Percentiles rank a stretch among this genome's conserved stretches.
Conservation (phyloP, 2,329 filamentous ascomycete genomes). For the Colletotrichum limetticola region DNA sequence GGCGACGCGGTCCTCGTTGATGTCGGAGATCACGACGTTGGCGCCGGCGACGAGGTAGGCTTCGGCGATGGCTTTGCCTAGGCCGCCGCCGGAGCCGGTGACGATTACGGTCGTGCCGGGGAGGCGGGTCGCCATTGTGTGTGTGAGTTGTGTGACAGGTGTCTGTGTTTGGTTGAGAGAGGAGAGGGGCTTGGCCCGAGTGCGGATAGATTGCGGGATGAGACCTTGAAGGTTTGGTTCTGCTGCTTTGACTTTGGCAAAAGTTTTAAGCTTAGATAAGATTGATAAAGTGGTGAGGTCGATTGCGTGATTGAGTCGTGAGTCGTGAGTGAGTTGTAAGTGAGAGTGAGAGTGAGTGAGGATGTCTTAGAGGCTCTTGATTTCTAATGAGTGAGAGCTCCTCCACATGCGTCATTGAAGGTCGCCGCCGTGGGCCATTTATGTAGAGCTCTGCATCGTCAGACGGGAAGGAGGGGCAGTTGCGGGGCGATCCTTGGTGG, state of each 20-base stretch:
- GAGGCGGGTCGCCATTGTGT: conserved; percentile 18
- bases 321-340: neutral
- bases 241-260: neutral
- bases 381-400: neutral
- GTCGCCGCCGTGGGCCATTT: neutral
- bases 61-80: conserved; percentile 45
- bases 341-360: neutral
- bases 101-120: conserved; percentile 43
- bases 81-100: conserved; percentile 46
- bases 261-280: neutral
- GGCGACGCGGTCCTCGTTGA: conserved; percentile 37
- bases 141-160: neutral
- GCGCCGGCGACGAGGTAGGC: conserved; percentile 44
- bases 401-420: neutral
- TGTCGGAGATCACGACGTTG: conserved; percentile 47
- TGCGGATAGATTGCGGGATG: neutral
- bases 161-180: neutral
- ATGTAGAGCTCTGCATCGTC: conserved; percentile 2
- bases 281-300: neutral
- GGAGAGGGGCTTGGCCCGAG: neutral
- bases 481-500: neutral
- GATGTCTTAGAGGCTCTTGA: neutral
- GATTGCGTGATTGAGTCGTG: neutral
- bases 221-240: neutral
- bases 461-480: conserved; percentile 1